Evolutionary conservation across 306 rosid genomes (phyloP).

Genomic region (Prunus mongolica): DNA sequence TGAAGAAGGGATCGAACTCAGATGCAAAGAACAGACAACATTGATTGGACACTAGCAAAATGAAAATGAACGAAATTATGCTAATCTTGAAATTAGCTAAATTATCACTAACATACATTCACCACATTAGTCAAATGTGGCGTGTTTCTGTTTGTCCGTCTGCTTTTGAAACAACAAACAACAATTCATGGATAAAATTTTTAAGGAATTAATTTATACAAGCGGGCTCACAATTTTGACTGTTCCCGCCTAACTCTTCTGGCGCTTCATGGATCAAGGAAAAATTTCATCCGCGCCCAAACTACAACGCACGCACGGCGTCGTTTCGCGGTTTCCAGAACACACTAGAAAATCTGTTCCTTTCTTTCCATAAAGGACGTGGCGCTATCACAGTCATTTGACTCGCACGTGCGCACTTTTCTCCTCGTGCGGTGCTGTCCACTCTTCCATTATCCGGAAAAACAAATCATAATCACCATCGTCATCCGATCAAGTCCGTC

Average conservation of each 20-base stretch:
- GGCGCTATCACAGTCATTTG: not conserved
- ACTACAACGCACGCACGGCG: not conserved
- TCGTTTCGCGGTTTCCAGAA: not conserved
- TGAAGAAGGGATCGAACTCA: no score
- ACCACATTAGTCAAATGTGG: no score
- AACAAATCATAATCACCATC: not conserved
- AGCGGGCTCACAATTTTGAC: not conserved
- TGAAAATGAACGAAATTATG: no score
- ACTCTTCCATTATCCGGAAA: not conserved
- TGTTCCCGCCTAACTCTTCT: not conserved
- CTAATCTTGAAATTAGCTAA: no score
- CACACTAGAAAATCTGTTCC: not conserved
- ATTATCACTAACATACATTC: no score
- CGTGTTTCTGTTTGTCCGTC: no score
- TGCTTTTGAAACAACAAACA: no score
- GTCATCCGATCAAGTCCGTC: not conserved
- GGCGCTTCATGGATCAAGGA: not conserved
- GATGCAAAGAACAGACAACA: no score
- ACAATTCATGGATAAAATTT: no score
- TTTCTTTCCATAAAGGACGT: not conserved
- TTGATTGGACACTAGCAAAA: no score
- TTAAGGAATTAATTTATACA: not conserved
- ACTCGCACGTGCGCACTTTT: not conserved
- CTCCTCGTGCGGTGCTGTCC: conserved; percentile 1
- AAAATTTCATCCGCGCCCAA: not conserved